Evolutionary conservation across 2,329 filamentous ascomycete genomes (phyloP), one percentile per base, ranked within the genome.

Genomic region (Xylaria sp.): DNA sequence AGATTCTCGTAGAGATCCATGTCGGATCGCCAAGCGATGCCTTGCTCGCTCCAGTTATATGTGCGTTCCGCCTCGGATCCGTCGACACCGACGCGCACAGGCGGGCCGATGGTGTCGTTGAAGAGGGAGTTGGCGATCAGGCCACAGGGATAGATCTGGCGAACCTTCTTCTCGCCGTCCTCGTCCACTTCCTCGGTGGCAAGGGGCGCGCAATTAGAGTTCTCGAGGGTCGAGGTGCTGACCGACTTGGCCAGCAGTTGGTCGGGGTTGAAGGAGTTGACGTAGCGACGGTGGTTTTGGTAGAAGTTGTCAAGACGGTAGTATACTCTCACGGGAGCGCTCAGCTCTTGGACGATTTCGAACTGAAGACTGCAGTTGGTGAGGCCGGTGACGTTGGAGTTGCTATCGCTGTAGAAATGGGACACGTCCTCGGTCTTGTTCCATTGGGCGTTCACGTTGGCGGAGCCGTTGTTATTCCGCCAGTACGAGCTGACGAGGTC

Each of bases 261-360:
- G 62, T 92, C 86, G 66, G 91, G 87, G 77, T 94, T 92, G 76
- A 97, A 92, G 1, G 93, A 97, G 78, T 94, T 92, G 69, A 98
- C 96, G 75, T 99, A 99, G 81, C 95, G 91, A 73, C 96, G 92
- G 80, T 99, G 96, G 80, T 99, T 99, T 82, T 99, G 96, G 84
- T 98, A 98, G 84, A 99, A 99, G 83, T 98, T 97, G 67, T 94
- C 95, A 72, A 99, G 90, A 74, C 92, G 92, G 82, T 99, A 99
- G 84, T 98, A 99, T 81, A 98, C 90, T 70, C 95, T 88, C 12
- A 99, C 92, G 0, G 95, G 94, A 0, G 94, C 89, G 2, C 87
- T 86, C 81, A 99, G 91, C 67, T 90, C 84, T 76, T 95, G 91
- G 1, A 94, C 93, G 9, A 98, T 90, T 44, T 88, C 84, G 82